Conservation (phyloP, 768 basidiomycete genomes). For the Xanthoconium purpureum region DNA sequence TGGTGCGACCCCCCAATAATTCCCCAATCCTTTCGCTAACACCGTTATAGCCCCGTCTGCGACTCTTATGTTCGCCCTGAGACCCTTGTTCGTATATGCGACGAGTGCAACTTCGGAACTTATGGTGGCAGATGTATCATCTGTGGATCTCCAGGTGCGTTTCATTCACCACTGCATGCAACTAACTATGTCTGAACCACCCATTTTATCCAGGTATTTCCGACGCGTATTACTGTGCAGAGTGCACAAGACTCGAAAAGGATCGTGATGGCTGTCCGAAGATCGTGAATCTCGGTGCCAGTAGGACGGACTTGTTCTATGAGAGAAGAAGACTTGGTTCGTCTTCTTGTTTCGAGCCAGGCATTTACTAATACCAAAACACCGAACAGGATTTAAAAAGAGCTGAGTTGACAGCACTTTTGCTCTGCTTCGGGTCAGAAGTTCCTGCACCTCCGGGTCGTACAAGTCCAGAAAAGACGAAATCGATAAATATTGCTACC, state of each 20-base stretch:
- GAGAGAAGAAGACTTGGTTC: constrained; percentile 81
- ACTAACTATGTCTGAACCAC: neutral
- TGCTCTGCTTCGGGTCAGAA: neutral
- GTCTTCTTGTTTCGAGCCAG: constrained; percentile 14
- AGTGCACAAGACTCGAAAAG: constrained; percentile 95
- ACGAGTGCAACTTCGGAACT: constrained; percentile 99
- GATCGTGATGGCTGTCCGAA: constrained; percentile 98
- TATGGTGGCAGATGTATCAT: constrained; percentile 98
- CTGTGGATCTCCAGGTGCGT: constrained; percentile 88
- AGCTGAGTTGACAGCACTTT: constrained; percentile 16
- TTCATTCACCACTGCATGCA: neutral
- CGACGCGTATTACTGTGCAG: constrained; percentile 98
- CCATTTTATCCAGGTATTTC: constrained; percentile 70
- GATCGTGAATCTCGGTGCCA: constrained; percentile 95
- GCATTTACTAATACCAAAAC: neutral
- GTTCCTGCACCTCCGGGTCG: neutral
- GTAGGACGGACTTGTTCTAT: constrained; percentile 89
- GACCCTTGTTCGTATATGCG: constrained; percentile 96
- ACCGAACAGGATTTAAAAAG: constrained; percentile 32
- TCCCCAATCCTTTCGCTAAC: neutral
- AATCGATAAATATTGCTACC: neutral
- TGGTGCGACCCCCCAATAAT: constrained; percentile 56
- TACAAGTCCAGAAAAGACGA: neutral
- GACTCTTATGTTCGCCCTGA: constrained; percentile 99
- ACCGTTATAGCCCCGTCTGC: constrained; percentile 77